Evolutionary conservation across 2,329 filamentous ascomycete genomes (phyloP).

Genomic region (Fusarium napiforme): DNA sequence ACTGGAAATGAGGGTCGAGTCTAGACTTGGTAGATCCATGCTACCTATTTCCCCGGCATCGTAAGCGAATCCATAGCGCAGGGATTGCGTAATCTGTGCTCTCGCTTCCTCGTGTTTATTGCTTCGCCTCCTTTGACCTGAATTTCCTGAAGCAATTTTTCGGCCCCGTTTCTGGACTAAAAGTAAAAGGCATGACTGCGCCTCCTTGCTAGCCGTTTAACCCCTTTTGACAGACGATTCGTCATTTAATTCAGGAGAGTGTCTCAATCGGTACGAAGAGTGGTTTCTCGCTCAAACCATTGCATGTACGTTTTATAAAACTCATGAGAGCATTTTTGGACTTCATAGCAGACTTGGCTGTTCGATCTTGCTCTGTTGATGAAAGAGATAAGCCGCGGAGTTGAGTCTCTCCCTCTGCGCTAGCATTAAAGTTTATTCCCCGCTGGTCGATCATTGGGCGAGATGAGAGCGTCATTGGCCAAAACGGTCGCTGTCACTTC

Average conservation of each 20-base stretch:
- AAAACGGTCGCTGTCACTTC: conserved; percentile 15
- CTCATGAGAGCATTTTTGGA: neutral
- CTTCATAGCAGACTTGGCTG: neutral
- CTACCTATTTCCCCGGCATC: neutral
- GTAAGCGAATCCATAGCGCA: neutral
- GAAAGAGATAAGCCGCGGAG: neutral
- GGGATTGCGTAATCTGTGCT: neutral
- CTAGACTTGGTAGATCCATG: neutral
- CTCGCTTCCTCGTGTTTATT: neutral
- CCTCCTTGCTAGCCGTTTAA: neutral
- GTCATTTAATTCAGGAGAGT: neutral
- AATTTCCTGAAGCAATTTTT: neutral
- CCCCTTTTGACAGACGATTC: neutral
- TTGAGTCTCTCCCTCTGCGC: neutral
- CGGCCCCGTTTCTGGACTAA: neutral
- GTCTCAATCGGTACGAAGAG: neutral
- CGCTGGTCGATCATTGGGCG: neutral
- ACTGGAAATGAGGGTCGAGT: neutral
- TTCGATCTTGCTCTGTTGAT: neutral
- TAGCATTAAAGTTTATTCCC: neutral
- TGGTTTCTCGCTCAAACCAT: neutral
- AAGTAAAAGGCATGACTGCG: neutral
- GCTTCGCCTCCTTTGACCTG: neutral
- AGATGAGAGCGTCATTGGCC: conserved; percentile 13
- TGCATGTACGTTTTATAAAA: neutral